phyloP scores from a whole-genome alignment of 495 filamentous ascomycete species.

The Aspergillus panamensis region DNA sequence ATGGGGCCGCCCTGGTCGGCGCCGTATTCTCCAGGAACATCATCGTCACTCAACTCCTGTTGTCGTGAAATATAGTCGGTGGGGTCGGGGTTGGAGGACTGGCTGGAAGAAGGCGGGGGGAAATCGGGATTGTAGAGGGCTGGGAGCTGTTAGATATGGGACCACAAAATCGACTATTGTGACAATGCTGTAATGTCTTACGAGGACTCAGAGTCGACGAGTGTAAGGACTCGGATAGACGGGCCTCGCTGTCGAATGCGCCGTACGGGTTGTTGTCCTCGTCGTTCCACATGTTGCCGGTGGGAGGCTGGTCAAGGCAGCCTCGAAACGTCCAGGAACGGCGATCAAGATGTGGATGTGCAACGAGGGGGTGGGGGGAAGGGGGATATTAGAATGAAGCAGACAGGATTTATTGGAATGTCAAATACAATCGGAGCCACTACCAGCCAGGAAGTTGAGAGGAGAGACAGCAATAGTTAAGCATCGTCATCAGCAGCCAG shows the following conservation, averaged over 20 bases:
- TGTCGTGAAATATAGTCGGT: conserved; percentile 56
- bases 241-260: conserved; percentile 81
- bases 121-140: conserved; percentile 43
- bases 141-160: conserved; percentile 27
- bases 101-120: conserved; percentile 47
- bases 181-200: conserved; percentile 26
- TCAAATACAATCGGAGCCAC: background rate
- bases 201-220: conserved; percentile 56
- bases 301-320: conserved; percentile 23
- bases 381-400: background rate
- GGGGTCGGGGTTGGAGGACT: conserved; percentile 48
- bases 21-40: conserved; percentile 44
- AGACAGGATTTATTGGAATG: background rate
- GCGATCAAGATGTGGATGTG: background rate
- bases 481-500: background rate
- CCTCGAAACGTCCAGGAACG: conserved; percentile 14
- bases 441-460: background rate
- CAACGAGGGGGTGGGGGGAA: background rate
- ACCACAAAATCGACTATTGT: background rate
- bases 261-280: conserved; percentile 94
- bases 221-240: conserved; percentile 66
- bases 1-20: conserved; percentile 36
- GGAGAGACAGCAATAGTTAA: background rate
- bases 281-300: conserved; percentile 64
- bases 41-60: conserved; percentile 58